These are phyloP conservation scores for Aspergillus brunneoviolaceus DNA, from an alignment of 2,329 filamentous ascomycete genomes.

Conservation along the genomic window DNA sequence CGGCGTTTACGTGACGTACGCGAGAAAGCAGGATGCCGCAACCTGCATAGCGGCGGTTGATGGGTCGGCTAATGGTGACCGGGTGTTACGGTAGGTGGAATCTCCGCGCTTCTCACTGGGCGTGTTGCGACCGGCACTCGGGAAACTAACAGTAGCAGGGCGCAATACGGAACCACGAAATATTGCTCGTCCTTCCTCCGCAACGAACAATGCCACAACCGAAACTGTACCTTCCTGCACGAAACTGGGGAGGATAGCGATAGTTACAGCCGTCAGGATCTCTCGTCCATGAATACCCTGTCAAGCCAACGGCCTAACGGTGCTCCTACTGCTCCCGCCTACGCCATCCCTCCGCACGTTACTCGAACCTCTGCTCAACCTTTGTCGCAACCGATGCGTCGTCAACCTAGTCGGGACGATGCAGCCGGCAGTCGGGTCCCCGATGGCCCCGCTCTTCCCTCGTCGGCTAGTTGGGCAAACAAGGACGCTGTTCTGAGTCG, in stretches of 20 bases:
- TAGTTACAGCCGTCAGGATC: conserved; percentile 89
- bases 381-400: conserved; percentile 62
- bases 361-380: conserved; percentile 53
- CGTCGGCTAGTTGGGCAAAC: conserved; percentile 89
- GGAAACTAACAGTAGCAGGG: conserved; percentile 42
- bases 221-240: conserved; percentile 96
- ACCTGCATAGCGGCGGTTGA: conserved; percentile 90
- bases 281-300: conserved; percentile 91
- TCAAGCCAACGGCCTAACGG: conserved; percentile 65
- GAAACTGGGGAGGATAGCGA: conserved; percentile 98
- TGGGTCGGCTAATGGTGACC: conserved; percentile 85
- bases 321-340: conserved; percentile 20
- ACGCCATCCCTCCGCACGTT: conserved; percentile 36
- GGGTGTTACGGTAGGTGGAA: conserved; percentile 72
- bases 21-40: conserved; percentile 84
- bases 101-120: not conserved
- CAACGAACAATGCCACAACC: conserved; percentile 90
- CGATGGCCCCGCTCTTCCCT: conserved; percentile 89
- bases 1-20: conserved; percentile 98
- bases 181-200: conserved; percentile 97
- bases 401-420: conserved; percentile 73
- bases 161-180: conserved; percentile 87
- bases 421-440: conserved; percentile 57
- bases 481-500: conserved; percentile 64
- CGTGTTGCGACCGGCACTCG: not conserved